Evolutionary conservation across 176 grass and related monocot species (phyloP).

Genomic region (Triticum timopheevii): DNA sequence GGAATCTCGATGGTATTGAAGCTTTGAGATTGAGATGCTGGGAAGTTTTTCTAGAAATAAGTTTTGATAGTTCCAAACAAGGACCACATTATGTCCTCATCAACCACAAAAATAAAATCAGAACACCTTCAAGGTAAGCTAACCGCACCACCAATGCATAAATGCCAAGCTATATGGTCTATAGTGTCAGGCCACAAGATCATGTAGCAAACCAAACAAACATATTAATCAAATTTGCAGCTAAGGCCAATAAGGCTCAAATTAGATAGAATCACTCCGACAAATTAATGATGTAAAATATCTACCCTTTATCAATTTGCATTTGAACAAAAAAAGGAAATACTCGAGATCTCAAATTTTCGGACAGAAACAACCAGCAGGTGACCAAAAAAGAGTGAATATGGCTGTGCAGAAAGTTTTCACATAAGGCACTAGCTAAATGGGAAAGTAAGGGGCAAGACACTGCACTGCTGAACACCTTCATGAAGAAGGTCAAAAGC

Average conservation of each 20-base stretch:
- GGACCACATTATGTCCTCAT: background rate
- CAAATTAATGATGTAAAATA: background rate
- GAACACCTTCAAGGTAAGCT: background rate
- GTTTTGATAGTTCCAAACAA: background rate
- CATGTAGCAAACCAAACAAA: background rate
- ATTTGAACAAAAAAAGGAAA: background rate
- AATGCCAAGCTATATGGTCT: background rate
- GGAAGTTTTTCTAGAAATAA: background rate
- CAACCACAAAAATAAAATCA: background rate
- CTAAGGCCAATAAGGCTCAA: background rate
- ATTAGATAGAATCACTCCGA: background rate
- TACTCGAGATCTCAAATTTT: background rate
- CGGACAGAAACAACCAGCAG: background rate
- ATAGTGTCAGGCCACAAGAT: constrained; percentile 20
- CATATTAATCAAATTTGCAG: constrained; percentile 5
- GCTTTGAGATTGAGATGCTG: background rate
- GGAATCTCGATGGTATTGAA: background rate
- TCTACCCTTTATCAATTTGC: background rate
- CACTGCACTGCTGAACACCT: background rate
- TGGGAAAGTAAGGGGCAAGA: background rate
- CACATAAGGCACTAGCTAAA: background rate
- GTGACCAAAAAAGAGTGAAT: constrained; percentile 3
- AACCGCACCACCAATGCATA: background rate
- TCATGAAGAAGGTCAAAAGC: background rate
- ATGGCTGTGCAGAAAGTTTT: background rate